A percentile compares a stretch with the other conserved stretches of the same genome.
phyloP scores from a whole-genome alignment of 495 filamentous ascomycete genomes.

The Trichocladium uniseriatum region DNA sequence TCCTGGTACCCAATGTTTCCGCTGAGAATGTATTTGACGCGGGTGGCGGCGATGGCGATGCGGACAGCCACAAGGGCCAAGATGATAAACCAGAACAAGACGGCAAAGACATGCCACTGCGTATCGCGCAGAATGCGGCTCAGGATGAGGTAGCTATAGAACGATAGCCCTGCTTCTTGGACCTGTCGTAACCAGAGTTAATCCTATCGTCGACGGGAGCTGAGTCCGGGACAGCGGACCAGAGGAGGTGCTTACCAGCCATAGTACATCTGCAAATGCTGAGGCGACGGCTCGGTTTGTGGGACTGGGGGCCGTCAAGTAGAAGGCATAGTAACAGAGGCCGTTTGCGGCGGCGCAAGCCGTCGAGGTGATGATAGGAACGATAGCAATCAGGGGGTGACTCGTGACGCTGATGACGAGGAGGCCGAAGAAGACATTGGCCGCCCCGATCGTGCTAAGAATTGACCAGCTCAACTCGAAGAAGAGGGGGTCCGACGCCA shows the following conservation, averaged over 20 bases:
- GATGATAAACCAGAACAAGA: constrained; percentile 29
- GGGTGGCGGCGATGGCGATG: constrained; percentile 20
- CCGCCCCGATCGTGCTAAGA: constrained; percentile 27
- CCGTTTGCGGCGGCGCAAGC: constrained; percentile 28
- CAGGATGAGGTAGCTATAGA: constrained; percentile 33
- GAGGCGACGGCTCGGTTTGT: constrained; percentile 17
- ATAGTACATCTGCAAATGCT: constrained; percentile 26
- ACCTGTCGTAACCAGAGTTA: constrained; percentile 12
- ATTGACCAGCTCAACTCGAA: constrained; percentile 34
- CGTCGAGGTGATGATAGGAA: constrained; percentile 26
- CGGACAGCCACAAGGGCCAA: constrained; percentile 15
- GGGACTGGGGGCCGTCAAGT: constrained; percentile 15
- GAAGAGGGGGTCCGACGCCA: constrained; percentile 8
- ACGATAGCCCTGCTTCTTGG: constrained; percentile 33
- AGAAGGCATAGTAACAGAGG: constrained; percentile 31
- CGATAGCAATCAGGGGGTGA: constrained; percentile 19
- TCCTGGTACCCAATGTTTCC: constrained; percentile 7
- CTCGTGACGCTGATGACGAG: constrained; percentile 23
- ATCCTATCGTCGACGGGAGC: neutral
- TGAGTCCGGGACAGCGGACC: neutral
- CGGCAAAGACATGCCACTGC: constrained; percentile 17
- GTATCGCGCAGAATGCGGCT: constrained; percentile 18
- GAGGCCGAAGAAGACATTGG: constrained; percentile 22
- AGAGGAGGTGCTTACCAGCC: constrained; percentile 20
- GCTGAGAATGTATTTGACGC: constrained; percentile 12